Evolutionary conservation across 768 basidiomycete genomes (phyloP).

Genomic region (Cystofilobasidium capitatum): DNA sequence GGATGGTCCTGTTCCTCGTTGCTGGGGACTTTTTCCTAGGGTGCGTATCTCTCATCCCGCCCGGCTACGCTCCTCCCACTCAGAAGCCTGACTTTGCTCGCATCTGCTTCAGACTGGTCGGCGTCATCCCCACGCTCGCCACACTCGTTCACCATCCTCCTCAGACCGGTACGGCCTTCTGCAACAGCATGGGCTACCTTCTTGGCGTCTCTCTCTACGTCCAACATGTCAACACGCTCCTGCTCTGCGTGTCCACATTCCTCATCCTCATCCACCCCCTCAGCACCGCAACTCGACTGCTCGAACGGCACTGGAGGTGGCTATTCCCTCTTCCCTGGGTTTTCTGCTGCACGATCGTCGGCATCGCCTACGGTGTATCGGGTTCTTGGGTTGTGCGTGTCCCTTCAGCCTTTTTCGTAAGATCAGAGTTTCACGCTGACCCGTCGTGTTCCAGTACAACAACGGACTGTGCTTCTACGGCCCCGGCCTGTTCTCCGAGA

Average conservation of each 20-base stretch:
- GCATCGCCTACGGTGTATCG: conserved; percentile 34
- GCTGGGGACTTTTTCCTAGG: conserved; percentile 22
- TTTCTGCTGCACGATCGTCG: conserved; percentile 29
- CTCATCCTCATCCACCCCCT: conserved; percentile 41
- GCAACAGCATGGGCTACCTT: conserved; percentile 20
- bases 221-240: conserved; percentile 40
- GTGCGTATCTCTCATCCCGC: background rate
- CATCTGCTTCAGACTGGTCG: background rate
- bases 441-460: background rate
- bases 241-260: conserved; percentile 38
- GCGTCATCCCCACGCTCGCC: conserved; percentile 4
- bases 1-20: conserved; percentile 26
- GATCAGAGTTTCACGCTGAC: background rate
- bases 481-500: conserved; percentile 29
- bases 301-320: conserved; percentile 36
- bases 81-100: no score
- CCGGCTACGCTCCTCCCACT: background rate
- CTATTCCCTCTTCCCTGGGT: conserved; percentile 36
- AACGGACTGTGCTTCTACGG: conserved; percentile 21
- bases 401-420: conserved; percentile 32
- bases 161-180: background rate
- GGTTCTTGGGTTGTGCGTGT: conserved; percentile 27
- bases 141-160: conserved; percentile 4
- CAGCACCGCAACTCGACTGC: conserved; percentile 31
- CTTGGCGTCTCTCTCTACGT: conserved; percentile 12